Evolutionary conservation across 2,329 filamentous ascomycete genomes (phyloP), one percentile per base, ranked within the genome.

Genomic region (Beauveria rudraprayagi): DNA sequence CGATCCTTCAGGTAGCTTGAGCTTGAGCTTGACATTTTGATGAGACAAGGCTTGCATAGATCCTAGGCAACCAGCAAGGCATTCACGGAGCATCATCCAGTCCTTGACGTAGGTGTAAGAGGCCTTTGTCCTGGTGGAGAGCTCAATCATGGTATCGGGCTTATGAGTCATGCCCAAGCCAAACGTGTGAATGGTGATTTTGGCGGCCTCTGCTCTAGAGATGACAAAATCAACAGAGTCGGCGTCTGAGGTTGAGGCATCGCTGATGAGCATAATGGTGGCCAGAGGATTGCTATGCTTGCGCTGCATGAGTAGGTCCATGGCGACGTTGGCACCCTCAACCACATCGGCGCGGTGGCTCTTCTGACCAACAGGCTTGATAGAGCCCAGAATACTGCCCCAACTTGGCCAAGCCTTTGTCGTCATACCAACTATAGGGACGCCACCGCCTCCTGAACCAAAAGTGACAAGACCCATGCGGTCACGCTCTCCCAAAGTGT

Each of bases 81-180:
- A 97, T 73, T 99, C 94, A 30, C 94, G 88, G 41, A 99, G 83
- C 93, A 97, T 99, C 93, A 97, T 97, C 94, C 94, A 99, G 73
- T 99, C 94, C 76, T 97, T 99, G 67, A 99, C 92, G 69, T 97
- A 99, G 1, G 92, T 95, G 71, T 97, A 99, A 1, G 92, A 95
- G 5, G 92, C 94, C 77, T 97, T 99, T 3, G 94, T 99, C 63
- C 92, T 84, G 7, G 90, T 94, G 0, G 94, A 97, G 14, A 99
- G 79, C 75, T 97, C 93, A 65, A 99, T 96, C 92, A 99, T 96
- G 1, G 92, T 97, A 71, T 99, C 94, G 5, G 94, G 94, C 76
- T 97, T 97, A 76, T 99, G 94, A 0, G 93, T 97, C 79, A 97
- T 86, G 56, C 94, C 94, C 19, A 99, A 83, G 40, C 94, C 94